Base-by-base conservation (phyloP, 805 yeast species). In the Wickerhamiella nectarea region DNA sequence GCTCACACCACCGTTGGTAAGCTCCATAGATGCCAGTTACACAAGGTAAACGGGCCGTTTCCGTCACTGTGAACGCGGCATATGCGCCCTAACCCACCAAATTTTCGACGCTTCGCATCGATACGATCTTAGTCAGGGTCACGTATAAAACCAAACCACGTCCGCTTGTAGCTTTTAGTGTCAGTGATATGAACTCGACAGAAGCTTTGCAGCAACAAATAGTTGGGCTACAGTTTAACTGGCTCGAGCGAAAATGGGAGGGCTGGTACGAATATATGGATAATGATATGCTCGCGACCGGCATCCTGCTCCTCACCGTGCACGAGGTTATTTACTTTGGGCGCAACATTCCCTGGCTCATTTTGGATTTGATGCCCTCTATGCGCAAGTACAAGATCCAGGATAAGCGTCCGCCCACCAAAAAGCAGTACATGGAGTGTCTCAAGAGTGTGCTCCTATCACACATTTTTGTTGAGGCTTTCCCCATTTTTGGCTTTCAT, bases 401-500 rank as follows among this genome's bases (percentile, higher is more conserved):
- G 68, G 86, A 84, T 38, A 74, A 80, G 34, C 84, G 84, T 60
- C 64, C 79, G 44, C 95, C 95, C 34, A 68, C 82, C 38, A 71
- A 73, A 48, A 71, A 72, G 59, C 95, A 89, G 66, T 96, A 89
- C 62, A 76, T 93, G 87, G 86, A 83, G 63, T 89, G 98, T 64
- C 69, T 84, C 54, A 81, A 83, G 62, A 68, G 81, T 22, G 96
- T 89, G 25, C 65, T 91, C 45, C 72, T 76, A 39, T 80, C 93
- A 3, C 98, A 89, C 66, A 78, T 86, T 63, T 64, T 89, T 50
- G 94, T 89, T 41, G 98, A 89, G 69, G 94, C 94, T 4, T 69
- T 91, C 49, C 97, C 96, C 45, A 91, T 89, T 53, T 89, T 95
- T 95, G 79, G 86, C 41, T 89, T 89, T 76, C 96, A 89, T 63